Evolutionary conservation across 2,329 filamentous ascomycete species (phyloP).

Genomic region (Talaromyces sp.): DNA sequence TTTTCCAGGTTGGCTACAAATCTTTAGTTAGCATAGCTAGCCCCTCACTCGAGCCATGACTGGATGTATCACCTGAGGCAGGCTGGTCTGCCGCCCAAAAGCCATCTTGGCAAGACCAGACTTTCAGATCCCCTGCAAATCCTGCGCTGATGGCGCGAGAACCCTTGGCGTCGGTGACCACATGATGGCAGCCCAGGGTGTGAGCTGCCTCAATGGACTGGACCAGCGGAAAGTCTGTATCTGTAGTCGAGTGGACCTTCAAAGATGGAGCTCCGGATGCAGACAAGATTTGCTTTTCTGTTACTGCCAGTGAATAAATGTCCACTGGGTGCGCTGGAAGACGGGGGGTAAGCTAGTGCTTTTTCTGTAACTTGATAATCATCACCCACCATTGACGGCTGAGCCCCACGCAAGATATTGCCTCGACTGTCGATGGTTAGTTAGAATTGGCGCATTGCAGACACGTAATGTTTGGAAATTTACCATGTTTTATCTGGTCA

Average conservation of each 20-base stretch:
- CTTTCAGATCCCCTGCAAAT: constrained; percentile 83
- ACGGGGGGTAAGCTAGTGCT: background rate
- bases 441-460: background rate
- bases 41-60: background rate
- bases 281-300: constrained; percentile 73
- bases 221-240: constrained; percentile 71
- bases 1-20: constrained; percentile 39
- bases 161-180: constrained; percentile 71
- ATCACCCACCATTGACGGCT: constrained; percentile 76
- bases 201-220: constrained; percentile 83
- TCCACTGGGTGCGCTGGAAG: constrained; percentile 74
- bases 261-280: constrained; percentile 83
- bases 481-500: background rate
- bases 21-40: constrained; percentile 7
- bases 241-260: constrained; percentile 74
- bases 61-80: constrained; percentile 43
- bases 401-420: constrained; percentile 96
- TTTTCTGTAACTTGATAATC: background rate
- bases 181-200: constrained; percentile 87
- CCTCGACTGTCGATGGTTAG: constrained; percentile 70
- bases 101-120: constrained; percentile 70
- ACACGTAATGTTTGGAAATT: background rate
- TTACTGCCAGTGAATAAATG: constrained; percentile 81
- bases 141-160: constrained; percentile 78
- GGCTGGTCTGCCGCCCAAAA: constrained; percentile 57